Evolutionary conservation across 192 early-diverging fungal genomes (phyloP), one percentile per base, ranked within the genome.

Genomic region (Umbelopsis isabellina): DNA sequence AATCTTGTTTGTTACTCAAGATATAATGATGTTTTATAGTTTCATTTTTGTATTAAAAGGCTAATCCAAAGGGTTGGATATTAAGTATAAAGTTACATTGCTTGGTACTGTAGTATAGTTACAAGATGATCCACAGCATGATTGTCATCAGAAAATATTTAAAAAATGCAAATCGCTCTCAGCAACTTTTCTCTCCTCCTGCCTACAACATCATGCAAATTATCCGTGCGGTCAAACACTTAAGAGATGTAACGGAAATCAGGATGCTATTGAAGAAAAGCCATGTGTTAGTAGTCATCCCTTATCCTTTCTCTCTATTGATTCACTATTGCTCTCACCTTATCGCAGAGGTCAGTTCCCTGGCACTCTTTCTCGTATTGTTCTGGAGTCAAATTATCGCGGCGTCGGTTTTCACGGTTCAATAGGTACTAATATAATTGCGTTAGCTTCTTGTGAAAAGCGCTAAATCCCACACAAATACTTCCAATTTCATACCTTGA

Each of bases 321-420:
- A 2, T 10, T 22, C 45, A 48, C 20, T 9, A 10, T 30, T 18
- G 18, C 44, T 21, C 75, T 69, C 68, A 77, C 75, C 70, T 23
- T 64, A 74, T 87, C 85, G 61, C 83, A 82, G 9, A 81, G 78
- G 12, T 87, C 80, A 23, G 79, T 76, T 4, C 77, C 76, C 16
- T 73, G 50, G 6, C 73, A 68, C 33, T 87, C 85, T 9, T 67
- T 61, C 13, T 50, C 68, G 68, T 67, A 79, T 58, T 83, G 74
- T 52, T 87, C 85, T 5, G 82, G 81, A 2, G 82, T 78, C 68
- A 88, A 65, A 52, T 80, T 83, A 44, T 87, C 84, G 37, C 83
- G 75, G 20, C 84, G 81, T 27, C 68, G 79, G 72, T 93, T 93
- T 65, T 91, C 90, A 22, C 82, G 85, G 37, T 78, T 71, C 37